Conservation (phyloP, 2,329 filamentous ascomycete species). For the Penicillium freii region DNA sequence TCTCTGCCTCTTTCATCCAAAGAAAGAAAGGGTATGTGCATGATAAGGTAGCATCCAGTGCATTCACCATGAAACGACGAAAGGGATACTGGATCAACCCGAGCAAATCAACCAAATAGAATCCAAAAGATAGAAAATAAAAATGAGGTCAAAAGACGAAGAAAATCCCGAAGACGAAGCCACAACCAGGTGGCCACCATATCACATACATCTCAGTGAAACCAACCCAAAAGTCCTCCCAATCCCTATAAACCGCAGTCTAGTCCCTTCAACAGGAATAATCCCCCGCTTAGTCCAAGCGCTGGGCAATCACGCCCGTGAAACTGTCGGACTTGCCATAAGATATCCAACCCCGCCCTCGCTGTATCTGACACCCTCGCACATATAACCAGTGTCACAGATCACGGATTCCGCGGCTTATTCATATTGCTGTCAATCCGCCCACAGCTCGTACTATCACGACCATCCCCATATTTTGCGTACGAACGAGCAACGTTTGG, state of each 20-base stretch:
- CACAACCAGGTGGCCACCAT: background rate
- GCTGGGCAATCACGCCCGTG: background rate
- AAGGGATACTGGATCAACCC: background rate
- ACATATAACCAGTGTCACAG: background rate
- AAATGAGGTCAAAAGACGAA: background rate
- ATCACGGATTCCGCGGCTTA: slow-evolving; percentile 19
- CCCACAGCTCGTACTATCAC: slow-evolving; percentile 21
- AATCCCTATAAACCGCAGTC: background rate
- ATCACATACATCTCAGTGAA: background rate
- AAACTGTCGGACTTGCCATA: background rate
- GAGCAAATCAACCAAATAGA: background rate
- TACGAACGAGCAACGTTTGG: slow-evolving; percentile 7
- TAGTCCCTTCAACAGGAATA: background rate
- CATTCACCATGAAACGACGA: background rate
- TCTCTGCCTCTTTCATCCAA: background rate
- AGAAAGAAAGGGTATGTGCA: background rate
- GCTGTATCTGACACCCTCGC: background rate
- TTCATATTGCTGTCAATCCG: slow-evolving; percentile 13
- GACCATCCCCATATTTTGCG: slow-evolving; percentile 15
- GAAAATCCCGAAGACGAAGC: background rate
- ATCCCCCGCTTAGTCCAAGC: background rate
- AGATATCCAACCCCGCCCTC: background rate
- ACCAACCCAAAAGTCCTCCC: background rate
- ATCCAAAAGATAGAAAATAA: background rate
- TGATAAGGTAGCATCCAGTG: background rate